Base-by-base conservation (phyloP, 2,329 filamentous ascomycete species). In the Exophiala oligosperma region DNA sequence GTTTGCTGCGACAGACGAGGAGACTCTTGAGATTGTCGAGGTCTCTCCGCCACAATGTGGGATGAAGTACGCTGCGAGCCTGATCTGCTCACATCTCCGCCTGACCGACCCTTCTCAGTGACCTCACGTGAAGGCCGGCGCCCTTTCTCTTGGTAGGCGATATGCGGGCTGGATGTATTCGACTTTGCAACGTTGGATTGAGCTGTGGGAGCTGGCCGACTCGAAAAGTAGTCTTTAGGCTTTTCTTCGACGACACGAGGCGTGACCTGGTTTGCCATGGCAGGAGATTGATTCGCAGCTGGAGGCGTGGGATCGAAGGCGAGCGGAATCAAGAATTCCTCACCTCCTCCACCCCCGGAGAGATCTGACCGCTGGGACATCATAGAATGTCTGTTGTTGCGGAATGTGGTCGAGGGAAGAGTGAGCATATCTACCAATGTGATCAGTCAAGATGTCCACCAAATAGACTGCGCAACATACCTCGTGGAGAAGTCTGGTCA, bases 81-180 rank as follows among this genome's bases (percentile, higher is more conserved):
- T 53, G 74, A 58, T 28, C 62, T 41, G 37, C 59, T 63, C 7
- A 49, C 46, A 44, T 43, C 52, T 21, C 41, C 57, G 12, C 78
- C 75, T 59, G 73, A 73, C 46, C 73, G 70, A 57, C 72, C 86
- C 24, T 78, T 56, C 29, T 60, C 57, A 35, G 49, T 49, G 26
- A 52, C 26, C 24, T 64, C 63, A 41, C 54, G 54, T 17, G 60
- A 68, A 29, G 59, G 51, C 60, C 85, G 81, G 46, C 89, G 84
- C 1, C 85, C 84, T 73, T 92, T 94, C 68, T 96, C 91, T 71
- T 96, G 91, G 71, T 92, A 95, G 23, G 91, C 89, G 67, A 96
- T 96, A 69, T 96, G 92, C n/a, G 92, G 91, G 14, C 90, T 92
- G 17, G 63, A 61, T 14, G 57, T 61, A 32, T 56, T 51, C 46